Evolutionary conservation across 257 asterid genomes (phyloP).

Genomic region (Salvia splendens): DNA sequence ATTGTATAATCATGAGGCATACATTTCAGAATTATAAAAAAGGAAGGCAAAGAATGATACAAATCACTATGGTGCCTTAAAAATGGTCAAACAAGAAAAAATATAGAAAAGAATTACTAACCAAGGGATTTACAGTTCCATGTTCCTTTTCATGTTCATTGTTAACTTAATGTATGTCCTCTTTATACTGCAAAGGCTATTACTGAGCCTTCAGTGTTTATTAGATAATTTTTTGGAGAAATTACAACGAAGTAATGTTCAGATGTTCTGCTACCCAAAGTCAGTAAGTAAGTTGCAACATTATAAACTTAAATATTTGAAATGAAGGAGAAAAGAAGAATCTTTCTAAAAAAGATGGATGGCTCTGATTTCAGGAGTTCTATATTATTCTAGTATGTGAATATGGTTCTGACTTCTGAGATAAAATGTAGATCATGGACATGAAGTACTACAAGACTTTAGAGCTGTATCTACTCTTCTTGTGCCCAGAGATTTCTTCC

Average conservation of each 20-base stretch:
- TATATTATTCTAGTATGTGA: not conserved
- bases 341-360: not conserved
- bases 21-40: conserved; percentile 17
- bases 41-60: not conserved
- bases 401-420: not conserved
- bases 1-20: conserved; percentile 1
- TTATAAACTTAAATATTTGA: not conserved
- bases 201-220: not conserved
- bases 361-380: conserved; percentile 10
- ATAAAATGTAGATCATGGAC: not conserved
- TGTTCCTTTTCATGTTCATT: not conserved
- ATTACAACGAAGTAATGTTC: not conserved
- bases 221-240: not conserved
- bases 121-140: not conserved
- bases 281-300: not conserved
- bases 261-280: not conserved
- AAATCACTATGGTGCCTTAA: not conserved
- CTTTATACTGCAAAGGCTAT: conserved; percentile 1
- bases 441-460: not conserved
- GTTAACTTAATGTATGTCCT: not conserved
- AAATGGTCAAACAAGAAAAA: conserved; percentile 1
- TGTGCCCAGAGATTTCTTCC: not conserved
- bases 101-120: not conserved
- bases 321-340: not conserved
- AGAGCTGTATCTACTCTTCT: not conserved